Base-by-base conservation (phyloP, 257 asterid genomes). In the Plantago ovata region DNA sequence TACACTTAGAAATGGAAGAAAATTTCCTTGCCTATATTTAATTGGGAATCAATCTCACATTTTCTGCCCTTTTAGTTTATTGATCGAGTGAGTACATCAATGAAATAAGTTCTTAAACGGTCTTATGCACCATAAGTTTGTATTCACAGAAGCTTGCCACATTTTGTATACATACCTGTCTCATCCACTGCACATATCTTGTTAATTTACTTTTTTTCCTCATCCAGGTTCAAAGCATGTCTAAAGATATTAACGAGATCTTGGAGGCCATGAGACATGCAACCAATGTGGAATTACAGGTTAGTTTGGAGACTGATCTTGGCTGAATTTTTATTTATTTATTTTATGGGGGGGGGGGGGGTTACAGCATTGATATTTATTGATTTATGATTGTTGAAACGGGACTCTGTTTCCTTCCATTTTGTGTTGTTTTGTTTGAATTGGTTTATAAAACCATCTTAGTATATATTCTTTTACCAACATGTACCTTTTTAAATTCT, bases 251-350 rank as follows among this genome's bases (percentile, higher is more conserved):
- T 36, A 74, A 80, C 62, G 53, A 81, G 61, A 89, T 89, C 70
- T 63, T 81, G 81, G 86, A 84, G 56, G 74, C 94, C 18, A 56
- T 89, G 77, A 78, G 77, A 70, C 43, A 64, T 64, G 86, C 97
- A 19, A 32, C 67, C 3, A 56, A 80, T 40, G 83, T 89, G 54
- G 95, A 89, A 82, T 72, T 89, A 36, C 87, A 86, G 94, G 97
- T 82, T 11, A 75, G 64, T 63, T 28, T 32, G 36, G 51, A n/a
- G 21, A 42, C 50, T 10, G 59, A 3, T 32, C 41, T 32, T 24
- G 2, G n/a, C 56, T 22, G 55, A 36, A 23, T n/a, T n/a, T n/a
- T n/a, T n/a, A n/a, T n/a, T n/a, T n/a, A n/a, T n/a, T n/a, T n/a
- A n/a, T n/a, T n/a, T n/a, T n/a, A n/a, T n/a, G n/a, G n/a, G n/a